These are phyloP conservation scores for Pseudocercospora musae DNA, from an alignment of 2,329 filamentous ascomycete species.

Conservation along the genomic window DNA sequence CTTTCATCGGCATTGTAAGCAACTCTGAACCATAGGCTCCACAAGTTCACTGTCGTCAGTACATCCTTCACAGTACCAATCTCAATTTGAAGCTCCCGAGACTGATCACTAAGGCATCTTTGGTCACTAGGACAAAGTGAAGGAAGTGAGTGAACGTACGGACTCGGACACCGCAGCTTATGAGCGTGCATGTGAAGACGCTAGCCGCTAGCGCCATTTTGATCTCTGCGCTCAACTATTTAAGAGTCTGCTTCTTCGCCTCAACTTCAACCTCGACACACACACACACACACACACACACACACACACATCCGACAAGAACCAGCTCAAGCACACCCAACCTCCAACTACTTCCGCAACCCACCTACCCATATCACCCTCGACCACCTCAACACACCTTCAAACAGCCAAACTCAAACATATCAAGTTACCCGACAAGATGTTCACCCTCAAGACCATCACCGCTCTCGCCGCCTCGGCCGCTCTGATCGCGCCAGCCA, in stretches of 20 bases:
- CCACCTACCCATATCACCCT: not conserved
- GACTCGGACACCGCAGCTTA: not conserved
- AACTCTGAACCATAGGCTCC: not conserved
- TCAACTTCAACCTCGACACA: not conserved
- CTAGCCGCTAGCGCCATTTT: not conserved
- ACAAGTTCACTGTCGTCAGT: not conserved
- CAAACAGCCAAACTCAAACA: not conserved
- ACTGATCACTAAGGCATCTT: not conserved
- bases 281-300: not conserved
- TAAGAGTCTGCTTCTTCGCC: not conserved
- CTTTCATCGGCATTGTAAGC: no score
- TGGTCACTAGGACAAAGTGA: not conserved
- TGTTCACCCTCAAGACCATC: not conserved
- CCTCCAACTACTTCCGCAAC: not conserved
- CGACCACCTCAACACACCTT: not conserved
- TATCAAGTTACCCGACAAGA: not conserved
- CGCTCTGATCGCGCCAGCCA: not conserved
- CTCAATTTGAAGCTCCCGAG: not conserved
- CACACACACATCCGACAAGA: not conserved
- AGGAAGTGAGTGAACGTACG: not conserved
- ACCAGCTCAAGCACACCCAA: not conserved
- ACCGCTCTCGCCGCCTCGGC: not conserved
- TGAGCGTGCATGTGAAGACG: not conserved
- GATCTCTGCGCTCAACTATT: not conserved
- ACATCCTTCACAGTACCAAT: not conserved